phyloP scores from a whole-genome alignment of 192 early-diverging fungal genomes.

The Fimicolochytrium jonesii region DNA sequence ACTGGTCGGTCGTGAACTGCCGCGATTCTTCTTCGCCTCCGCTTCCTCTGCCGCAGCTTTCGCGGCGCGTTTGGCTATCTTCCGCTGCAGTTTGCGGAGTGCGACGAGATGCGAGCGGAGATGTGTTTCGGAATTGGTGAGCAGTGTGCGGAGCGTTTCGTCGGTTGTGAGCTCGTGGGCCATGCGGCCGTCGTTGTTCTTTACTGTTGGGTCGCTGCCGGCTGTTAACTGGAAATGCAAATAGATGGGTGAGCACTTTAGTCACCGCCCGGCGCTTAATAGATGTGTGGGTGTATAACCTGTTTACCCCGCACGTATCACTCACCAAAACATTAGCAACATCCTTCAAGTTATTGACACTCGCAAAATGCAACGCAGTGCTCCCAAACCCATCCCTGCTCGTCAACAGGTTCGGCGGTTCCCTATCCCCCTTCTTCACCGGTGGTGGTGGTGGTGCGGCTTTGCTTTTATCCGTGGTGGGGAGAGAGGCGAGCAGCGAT shows the following conservation, averaged over 20 bases:
- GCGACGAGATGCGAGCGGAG: no score
- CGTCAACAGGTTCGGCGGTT: not conserved
- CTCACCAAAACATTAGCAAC: slow-evolving; percentile 13
- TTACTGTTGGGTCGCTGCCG: slow-evolving; percentile 11
- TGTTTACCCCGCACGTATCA: no score
- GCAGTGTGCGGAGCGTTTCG: not conserved
- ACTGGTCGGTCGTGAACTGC: no score
- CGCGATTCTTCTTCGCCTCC: no score
- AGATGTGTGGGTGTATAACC: no score
- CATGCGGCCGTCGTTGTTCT: slow-evolving; percentile 17
- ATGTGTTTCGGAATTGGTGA: no score
- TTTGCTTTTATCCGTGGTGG: not conserved
- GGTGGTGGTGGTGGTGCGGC: not conserved
- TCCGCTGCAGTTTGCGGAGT: no score
- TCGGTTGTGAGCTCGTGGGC: slow-evolving; percentile 16
- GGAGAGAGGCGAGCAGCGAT: not conserved
- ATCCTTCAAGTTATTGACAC: slow-evolving; percentile 5
- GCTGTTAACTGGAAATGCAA: slow-evolving; percentile 3
- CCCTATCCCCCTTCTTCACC: no score
- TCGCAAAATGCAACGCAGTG: slow-evolving; percentile 21
- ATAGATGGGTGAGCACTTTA: not conserved
- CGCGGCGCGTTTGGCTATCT: no score
- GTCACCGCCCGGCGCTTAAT: not conserved
- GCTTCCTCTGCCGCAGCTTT: no score
- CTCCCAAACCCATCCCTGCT: slow-evolving; percentile 13